Base-by-base conservation (phyloP, 495 filamentous ascomycete species). In the Cudoniella acicularis region DNA sequence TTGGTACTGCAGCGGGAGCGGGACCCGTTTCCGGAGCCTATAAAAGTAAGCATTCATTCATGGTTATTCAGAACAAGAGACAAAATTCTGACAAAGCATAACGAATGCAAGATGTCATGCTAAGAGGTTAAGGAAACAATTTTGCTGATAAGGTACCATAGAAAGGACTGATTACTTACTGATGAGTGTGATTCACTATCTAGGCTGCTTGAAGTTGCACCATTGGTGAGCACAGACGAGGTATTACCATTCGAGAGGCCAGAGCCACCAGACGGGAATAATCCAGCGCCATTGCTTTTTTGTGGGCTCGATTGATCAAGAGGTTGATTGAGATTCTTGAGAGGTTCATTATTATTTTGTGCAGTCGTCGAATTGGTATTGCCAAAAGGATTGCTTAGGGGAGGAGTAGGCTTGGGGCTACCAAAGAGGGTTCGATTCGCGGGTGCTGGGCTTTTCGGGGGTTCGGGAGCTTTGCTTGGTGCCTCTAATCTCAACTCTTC, bases 381-480 rank as follows among this genome's bases (percentile, higher is more conserved):
- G 3, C 48, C 48, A 50, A 50, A 50, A 20, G 25, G 48, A 26
- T 50, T 50, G 21, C 48, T n/a, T 9, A 20, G 21, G 3, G 48
- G 20, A 9, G 18, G 4, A 10, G 10, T 9, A 6, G 22, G 20
- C 18, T 10, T 24, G 3, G 48, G 11, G 23, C 25, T 50, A n/a
- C 48, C 48, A 25, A 50, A 50, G 4, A 47, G 18, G 16, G 17
- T 17, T n/a, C 55, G 4, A 13, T 36, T 4, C 13, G 30, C 49
- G 45, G 64, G 49, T 2, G 58, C 51, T 20, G 60, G 48, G 6
- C 17, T 51, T 27, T 54, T 53, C 16, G 18, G 23, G 9, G 18
- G 26, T 56, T 24, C n/a, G 8, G 26, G 10, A 20, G 49, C 20
- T 18, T 26, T 55, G 21, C 59, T 48, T 13, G 57, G 45, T 18